Percentiles rank a stretch among this genome's conserved stretches.
Evolutionary conservation across 331 rosid species (phyloP).

Genomic region (Malus hybrid): DNA sequence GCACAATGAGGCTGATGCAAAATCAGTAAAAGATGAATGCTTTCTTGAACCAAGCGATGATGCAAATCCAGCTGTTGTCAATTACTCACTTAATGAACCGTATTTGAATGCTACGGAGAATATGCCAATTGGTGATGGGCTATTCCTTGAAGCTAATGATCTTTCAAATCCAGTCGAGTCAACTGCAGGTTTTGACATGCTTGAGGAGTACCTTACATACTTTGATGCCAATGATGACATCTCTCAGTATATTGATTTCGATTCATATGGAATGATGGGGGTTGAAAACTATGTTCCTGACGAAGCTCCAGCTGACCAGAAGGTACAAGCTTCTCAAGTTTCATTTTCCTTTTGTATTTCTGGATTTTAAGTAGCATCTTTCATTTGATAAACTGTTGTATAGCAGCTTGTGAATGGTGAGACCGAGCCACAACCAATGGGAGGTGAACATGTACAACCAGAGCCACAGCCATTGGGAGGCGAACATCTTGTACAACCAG

Average conservation of each 20-base stretch:
- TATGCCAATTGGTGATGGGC: conserved; percentile 29
- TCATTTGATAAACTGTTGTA: conserved; percentile 6
- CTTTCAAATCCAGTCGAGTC: conserved; percentile 27
- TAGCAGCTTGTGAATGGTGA: conserved; percentile 47
- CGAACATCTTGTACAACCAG: conserved; percentile 25
- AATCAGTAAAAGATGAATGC: conserved; percentile 21
- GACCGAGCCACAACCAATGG: conserved; percentile 14
- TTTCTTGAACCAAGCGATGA: conserved; percentile 21
- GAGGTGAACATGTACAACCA: conserved; percentile 26
- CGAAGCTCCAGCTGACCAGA: conserved; percentile 21
- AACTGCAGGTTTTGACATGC: conserved; percentile 34
- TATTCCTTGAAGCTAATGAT: conserved; percentile 61
- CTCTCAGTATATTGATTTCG: conserved; percentile 34
- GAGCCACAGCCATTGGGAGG: conserved; percentile 11
- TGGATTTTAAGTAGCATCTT: conserved; percentile 1
- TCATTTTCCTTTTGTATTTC: neutral
- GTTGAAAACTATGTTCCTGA: conserved; percentile 27
- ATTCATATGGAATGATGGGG: conserved; percentile 33
- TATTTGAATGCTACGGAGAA: conserved; percentile 25
- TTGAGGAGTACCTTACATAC: conserved; percentile 58
- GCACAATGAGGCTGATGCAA: conserved; percentile 17
- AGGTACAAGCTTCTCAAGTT: conserved; percentile 28
- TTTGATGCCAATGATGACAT: conserved; percentile 49
- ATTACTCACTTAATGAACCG: conserved; percentile 21
- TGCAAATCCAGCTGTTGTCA: conserved; percentile 15